Evolutionary conservation across 2,329 filamentous ascomycete species (phyloP).

Genomic region (Fonsecaea pugnacius): DNA sequence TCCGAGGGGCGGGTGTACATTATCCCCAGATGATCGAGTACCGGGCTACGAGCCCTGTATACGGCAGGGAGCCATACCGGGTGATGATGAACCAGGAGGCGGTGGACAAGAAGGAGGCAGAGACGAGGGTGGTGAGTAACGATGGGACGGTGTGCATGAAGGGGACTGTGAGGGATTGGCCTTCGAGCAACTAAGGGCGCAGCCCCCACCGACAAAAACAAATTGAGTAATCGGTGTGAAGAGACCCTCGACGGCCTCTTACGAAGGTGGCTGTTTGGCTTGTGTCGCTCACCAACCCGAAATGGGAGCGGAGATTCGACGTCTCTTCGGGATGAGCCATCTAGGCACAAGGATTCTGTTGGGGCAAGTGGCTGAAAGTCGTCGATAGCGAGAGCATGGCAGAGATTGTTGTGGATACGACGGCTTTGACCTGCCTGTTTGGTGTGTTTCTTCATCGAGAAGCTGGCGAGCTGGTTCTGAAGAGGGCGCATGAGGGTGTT

Average conservation of each 20-base stretch:
- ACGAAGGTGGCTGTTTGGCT: background rate
- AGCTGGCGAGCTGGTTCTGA: background rate
- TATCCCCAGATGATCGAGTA: conserved; percentile 52
- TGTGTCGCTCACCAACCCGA: background rate
- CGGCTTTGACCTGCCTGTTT: conserved; percentile 1
- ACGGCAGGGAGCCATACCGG: conserved; percentile 54
- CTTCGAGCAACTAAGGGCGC: background rate
- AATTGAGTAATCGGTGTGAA: background rate
- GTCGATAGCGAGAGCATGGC: background rate
- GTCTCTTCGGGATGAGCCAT: background rate
- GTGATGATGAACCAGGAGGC: conserved; percentile 47
- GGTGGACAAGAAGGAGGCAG: conserved; percentile 33
- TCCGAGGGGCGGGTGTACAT: conserved; percentile 25
- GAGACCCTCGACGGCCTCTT: background rate
- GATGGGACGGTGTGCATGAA: conserved; percentile 42
- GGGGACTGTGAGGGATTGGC: conserved; percentile 39
- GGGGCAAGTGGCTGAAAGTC: conserved; percentile 7
- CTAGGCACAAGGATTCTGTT: background rate
- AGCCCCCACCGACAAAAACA: background rate
- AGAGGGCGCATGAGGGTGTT: background rate
- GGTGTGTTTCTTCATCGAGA: background rate
- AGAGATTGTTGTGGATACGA: background rate
- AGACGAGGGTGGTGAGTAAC: conserved; percentile 40
- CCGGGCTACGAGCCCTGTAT: conserved; percentile 56
- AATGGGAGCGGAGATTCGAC: conserved; percentile 11